A percentile compares a stretch with the other conserved stretches of the same genome.
These are phyloP conservation scores for Xylariales sp. DNA, from an alignment of 2,329 filamentous ascomycete species.

Conservation along the genomic window DNA sequence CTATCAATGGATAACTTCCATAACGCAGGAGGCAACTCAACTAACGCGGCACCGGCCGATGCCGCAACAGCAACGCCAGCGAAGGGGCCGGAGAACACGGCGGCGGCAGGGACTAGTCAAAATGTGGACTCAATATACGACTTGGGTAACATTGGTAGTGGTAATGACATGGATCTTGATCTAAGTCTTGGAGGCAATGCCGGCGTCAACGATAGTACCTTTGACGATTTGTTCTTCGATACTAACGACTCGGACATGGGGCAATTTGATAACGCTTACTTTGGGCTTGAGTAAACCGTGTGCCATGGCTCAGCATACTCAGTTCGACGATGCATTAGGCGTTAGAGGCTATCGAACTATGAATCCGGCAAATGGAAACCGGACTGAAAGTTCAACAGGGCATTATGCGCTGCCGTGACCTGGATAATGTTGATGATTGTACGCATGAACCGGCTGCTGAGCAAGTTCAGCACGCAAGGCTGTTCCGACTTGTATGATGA, in stretches of 20 bases:
- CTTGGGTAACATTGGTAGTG: conserved; percentile 32
- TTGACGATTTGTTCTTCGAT: conserved; percentile 47
- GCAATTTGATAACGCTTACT: conserved; percentile 44
- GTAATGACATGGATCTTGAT: conserved; percentile 32
- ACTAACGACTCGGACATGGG: conserved; percentile 36
- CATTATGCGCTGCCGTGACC: too few relatives aligned
- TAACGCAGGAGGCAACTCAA: neutral
- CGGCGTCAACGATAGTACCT: conserved; percentile 36
- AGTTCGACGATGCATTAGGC: too few relatives aligned
- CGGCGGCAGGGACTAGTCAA: conserved; percentile 11
- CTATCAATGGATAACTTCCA: conserved; percentile 13
- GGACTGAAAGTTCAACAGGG: too few relatives aligned
- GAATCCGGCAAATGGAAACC: too few relatives aligned
- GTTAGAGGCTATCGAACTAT: too few relatives aligned
- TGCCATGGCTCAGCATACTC: too few relatives aligned
- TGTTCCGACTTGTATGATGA: too few relatives aligned
- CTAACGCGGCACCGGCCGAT: conserved; percentile 1
- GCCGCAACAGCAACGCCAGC: conserved; percentile 12
- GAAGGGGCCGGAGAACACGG: conserved; percentile 9
- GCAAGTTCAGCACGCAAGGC: too few relatives aligned
- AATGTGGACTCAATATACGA: conserved; percentile 45
- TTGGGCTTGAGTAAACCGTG: conserved; percentile 34
- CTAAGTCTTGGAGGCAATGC: conserved; percentile 32
- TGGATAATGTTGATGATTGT: too few relatives aligned
- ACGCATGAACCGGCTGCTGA: too few relatives aligned